phyloP scores from a whole-genome alignment of 2,329 filamentous ascomycete species.

The Alternaria triticimaculans region DNA sequence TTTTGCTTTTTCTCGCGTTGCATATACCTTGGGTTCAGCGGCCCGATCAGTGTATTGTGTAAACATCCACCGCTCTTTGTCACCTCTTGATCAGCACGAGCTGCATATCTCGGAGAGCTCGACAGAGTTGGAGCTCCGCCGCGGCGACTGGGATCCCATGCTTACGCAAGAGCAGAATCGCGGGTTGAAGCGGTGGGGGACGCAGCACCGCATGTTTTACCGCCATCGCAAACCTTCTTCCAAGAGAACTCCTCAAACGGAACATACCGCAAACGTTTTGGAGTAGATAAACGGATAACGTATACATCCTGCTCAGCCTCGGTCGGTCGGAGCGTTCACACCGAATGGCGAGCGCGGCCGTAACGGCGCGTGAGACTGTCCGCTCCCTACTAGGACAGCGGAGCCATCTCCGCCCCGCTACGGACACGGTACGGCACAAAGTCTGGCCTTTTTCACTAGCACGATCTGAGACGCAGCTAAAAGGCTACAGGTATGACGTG shows the following conservation, averaged over 20 bases:
- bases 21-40: not conserved
- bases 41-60: not conserved
- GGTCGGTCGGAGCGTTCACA: not conserved
- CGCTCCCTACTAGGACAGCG: not conserved
- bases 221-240: not conserved
- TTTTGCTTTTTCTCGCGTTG: not conserved
- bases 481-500: constrained; percentile 20
- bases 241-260: not conserved
- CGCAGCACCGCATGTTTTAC: not conserved
- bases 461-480: constrained; percentile 10
- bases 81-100: not conserved
- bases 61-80: not conserved
- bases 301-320: not conserved
- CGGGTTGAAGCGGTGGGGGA: not conserved
- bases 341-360: not conserved
- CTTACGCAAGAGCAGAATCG: not conserved
- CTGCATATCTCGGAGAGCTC: not conserved
- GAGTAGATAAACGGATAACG: not conserved
- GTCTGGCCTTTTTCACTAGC: not conserved
- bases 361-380: not conserved
- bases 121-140: not conserved
- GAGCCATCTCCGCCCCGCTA: constrained; percentile 7
- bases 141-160: not conserved
- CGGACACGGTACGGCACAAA: not conserved
- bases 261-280: not conserved